Conservation (phyloP, 768 basidiomycete species). For the Amanita fuliginea region DNA sequence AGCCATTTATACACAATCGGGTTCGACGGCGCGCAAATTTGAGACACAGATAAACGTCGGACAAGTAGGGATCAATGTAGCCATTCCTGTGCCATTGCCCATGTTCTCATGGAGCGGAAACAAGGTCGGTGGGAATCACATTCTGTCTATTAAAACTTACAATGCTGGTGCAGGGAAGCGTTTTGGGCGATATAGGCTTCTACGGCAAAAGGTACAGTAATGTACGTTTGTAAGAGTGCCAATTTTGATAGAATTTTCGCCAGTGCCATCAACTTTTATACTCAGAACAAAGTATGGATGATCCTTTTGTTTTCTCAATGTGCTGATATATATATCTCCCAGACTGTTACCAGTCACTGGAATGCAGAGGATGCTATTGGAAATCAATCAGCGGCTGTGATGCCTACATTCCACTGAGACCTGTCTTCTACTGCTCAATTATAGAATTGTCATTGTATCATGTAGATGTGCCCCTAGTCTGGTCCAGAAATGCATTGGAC, state of each 20-base stretch:
- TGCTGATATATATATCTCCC: background rate
- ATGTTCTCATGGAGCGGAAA: constrained; percentile 98
- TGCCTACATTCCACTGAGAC: constrained; percentile 67
- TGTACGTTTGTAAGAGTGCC: constrained; percentile 5
- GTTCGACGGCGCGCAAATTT: constrained; percentile 90
- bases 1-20: constrained; percentile 93
- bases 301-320: background rate
- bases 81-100: constrained; percentile 82
- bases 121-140: constrained; percentile 34
- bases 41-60: constrained; percentile 83
- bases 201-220: constrained; percentile 69
- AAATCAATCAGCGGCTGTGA: constrained; percentile 71
- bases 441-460: background rate
- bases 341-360: constrained; percentile 94
- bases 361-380: constrained; percentile 75
- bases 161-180: constrained; percentile 38
- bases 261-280: constrained; percentile 92
- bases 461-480: constrained; percentile 26
- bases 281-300: constrained; percentile 70
- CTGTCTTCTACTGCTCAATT: background rate
- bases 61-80: constrained; percentile 89
- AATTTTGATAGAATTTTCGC: background rate
- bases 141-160: background rate
- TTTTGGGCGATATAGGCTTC: constrained; percentile 80
- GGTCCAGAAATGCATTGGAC: constrained; percentile 72